These are phyloP conservation scores for Picea abies DNA, from an alignment of 83 land plant genomes.

Conservation along the genomic window DNA sequence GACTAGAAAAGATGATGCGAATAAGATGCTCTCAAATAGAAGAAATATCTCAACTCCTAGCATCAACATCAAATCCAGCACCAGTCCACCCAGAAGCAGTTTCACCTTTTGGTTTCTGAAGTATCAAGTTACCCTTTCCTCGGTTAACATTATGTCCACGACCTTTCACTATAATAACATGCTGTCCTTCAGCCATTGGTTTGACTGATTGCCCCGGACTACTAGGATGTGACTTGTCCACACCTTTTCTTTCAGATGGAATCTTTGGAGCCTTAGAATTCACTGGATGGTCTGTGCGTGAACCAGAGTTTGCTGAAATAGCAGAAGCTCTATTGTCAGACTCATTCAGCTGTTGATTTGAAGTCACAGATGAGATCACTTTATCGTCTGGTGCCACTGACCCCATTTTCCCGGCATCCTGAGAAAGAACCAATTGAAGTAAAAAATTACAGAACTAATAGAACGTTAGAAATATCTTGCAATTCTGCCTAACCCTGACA, in stretches of 20 bases:
- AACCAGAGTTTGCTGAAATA: conserved; percentile 6
- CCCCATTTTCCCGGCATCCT: background rate
- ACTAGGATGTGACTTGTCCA: background rate
- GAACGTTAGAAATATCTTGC: background rate
- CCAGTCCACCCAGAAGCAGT: conserved; percentile 88
- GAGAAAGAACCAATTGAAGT: background rate
- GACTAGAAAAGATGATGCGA: too few relatives aligned
- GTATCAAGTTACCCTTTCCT: conserved; percentile 52
- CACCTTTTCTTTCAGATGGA: conserved; percentile 3
- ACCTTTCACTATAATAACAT: conserved; percentile 48
- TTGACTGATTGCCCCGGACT: conserved; percentile 16
- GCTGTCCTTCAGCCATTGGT: background rate
- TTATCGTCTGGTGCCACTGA: background rate
- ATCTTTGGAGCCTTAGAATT: background rate
- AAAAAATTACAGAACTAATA: background rate
- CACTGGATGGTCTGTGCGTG: conserved; percentile 8
- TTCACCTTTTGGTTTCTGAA: conserved; percentile 65
- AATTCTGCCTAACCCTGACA: background rate
- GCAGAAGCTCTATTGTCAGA: background rate
- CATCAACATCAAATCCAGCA: conserved; percentile 76
- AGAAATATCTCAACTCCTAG: background rate
- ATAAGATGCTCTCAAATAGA: too few relatives aligned
- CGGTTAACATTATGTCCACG: conserved; percentile 42
- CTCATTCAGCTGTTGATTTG: conserved; percentile 14
- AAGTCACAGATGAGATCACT: background rate